Conservation (phyloP, 2,329 filamentous ascomycete species). For the Phyllosticta capitalensis region DNA sequence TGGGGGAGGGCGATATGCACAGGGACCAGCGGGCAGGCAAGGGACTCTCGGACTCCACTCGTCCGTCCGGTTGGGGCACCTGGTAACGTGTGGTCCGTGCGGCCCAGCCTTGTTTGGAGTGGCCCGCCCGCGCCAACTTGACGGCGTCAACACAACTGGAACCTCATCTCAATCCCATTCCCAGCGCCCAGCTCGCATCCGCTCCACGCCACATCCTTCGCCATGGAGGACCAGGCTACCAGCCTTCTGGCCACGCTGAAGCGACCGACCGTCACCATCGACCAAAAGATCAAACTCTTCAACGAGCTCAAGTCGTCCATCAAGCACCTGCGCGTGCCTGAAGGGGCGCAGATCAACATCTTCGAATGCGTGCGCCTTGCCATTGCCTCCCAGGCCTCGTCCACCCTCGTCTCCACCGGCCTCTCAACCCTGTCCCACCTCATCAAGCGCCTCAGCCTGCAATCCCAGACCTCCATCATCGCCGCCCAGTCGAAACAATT, state of each 20-base stretch:
- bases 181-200: not conserved
- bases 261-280: slow-evolving; percentile 56
- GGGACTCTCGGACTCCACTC: too few relatives aligned
- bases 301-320: slow-evolving; percentile 75
- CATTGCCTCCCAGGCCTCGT: slow-evolving; percentile 65
- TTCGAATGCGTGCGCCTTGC: slow-evolving; percentile 75
- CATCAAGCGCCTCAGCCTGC: slow-evolving; percentile 73
- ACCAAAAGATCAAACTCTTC: slow-evolving; percentile 61
- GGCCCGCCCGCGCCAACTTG: slow-evolving; percentile 1
- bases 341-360: slow-evolving; percentile 57
- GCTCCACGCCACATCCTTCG: slow-evolving; percentile 1
- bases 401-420: slow-evolving; percentile 64
- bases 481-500: slow-evolving; percentile 61
- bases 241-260: slow-evolving; percentile 46
- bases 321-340: slow-evolving; percentile 85
- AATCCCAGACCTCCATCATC: slow-evolving; percentile 65
- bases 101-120: not conserved
- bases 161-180: slow-evolving; percentile 1
- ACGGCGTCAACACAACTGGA: slow-evolving; percentile 2
- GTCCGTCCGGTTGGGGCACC: not conserved
- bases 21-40: too few relatives aligned
- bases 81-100: not conserved
- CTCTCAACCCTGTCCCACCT: slow-evolving; percentile 84
- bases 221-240: slow-evolving; percentile 49
- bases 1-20: not conserved